Percentiles rank a stretch among this genome's conserved stretches.
These are phyloP conservation scores for Annona squamosa DNA, from an alignment of 164 flowering plant species.

Conservation along the genomic window DNA sequence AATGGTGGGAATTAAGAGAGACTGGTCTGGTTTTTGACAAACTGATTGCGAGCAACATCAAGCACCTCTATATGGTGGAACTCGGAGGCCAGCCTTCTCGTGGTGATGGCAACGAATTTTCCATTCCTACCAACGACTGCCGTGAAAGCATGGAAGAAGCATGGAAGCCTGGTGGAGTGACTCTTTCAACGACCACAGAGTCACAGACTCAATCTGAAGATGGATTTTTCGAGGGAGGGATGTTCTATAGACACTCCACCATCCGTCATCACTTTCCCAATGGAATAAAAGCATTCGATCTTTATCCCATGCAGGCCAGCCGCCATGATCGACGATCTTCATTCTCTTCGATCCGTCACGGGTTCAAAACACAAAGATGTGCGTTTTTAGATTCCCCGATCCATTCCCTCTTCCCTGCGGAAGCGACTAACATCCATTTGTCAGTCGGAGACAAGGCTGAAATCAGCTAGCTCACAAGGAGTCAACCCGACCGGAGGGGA, in stretches of 20 bases:
- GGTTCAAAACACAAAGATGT: constrained; percentile 60
- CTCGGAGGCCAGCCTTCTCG: constrained; percentile 55
- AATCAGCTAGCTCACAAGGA: constrained; percentile 63
- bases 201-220: constrained; percentile 26
- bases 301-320: constrained; percentile 88
- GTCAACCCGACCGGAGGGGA: constrained; percentile 56
- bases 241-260: constrained; percentile 77
- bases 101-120: constrained; percentile 63
- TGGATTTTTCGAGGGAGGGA: constrained; percentile 22
- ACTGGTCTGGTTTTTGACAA: constrained; percentile 44
- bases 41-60: constrained; percentile 36
- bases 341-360: constrained; percentile 56
- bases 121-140: constrained; percentile 57
- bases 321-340: constrained; percentile 68
- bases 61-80: constrained; percentile 76
- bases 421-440: constrained; percentile 73
- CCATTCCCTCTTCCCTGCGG: constrained; percentile 70
- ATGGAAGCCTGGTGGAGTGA: constrained; percentile 68
- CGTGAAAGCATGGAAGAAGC: constrained; percentile 84
- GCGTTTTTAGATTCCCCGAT: constrained; percentile 65
- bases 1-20: constrained; percentile 62
- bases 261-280: constrained; percentile 54
- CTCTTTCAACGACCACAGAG: constrained; percentile 44
- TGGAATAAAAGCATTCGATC: constrained; percentile 75
- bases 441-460: constrained; percentile 92